Conservation (phyloP, 352 stramenopile genomes). For the Pythium chondricola region DNA sequence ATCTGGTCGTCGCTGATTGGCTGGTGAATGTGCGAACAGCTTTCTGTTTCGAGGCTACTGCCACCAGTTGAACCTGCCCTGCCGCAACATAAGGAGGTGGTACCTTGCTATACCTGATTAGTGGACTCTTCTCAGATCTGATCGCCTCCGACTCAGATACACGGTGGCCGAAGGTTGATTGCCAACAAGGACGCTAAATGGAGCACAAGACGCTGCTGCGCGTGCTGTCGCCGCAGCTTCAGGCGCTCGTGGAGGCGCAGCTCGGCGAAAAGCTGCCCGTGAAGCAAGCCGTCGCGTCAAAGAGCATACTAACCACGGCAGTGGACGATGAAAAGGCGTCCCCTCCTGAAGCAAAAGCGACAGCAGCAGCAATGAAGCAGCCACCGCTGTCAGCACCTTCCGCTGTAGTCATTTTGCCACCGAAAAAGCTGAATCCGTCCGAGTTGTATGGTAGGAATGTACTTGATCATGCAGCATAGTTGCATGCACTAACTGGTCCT, state of each 20-base stretch:
- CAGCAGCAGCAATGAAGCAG: background rate
- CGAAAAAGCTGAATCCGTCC: constrained; percentile 38
- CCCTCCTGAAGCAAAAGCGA: background rate
- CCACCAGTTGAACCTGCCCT: constrained; percentile 16
- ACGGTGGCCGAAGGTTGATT: too few species aligned
- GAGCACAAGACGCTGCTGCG: constrained; percentile 34
- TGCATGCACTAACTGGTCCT: background rate
- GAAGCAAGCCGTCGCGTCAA: constrained; percentile 10
- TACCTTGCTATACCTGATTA: constrained; percentile 1
- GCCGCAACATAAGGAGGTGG: constrained; percentile 12
- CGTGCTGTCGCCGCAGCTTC: constrained; percentile 53
- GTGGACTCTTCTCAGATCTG: background rate
- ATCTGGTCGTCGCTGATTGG: constrained; percentile 7
- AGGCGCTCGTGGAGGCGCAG: constrained; percentile 56
- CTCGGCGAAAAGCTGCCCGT: constrained; percentile 33
- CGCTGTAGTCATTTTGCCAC: background rate
- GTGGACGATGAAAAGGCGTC: too few species aligned
- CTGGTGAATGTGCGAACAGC: background rate
- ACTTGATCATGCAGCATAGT: background rate
- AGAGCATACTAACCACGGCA: too few species aligned
- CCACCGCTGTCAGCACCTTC: background rate
- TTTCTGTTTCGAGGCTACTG: too few species aligned
- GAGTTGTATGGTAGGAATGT: constrained; percentile 45
- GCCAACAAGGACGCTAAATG: too few species aligned
- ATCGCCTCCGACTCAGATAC: constrained; percentile 4